Evolutionary conservation across 768 basidiomycete species (phyloP).

Genomic region (Suillus subluteus): DNA sequence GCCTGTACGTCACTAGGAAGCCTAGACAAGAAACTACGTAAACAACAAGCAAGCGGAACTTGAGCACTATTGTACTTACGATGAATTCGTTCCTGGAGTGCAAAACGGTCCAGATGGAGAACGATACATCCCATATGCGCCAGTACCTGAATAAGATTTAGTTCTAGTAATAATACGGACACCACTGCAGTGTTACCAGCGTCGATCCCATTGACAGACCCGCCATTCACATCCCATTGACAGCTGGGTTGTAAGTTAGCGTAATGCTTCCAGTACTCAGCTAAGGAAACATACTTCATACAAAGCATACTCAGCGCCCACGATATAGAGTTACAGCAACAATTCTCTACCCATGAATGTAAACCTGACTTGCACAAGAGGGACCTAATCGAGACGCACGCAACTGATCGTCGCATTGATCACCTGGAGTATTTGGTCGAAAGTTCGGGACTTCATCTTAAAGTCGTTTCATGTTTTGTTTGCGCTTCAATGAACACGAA

Average conservation of each 20-base stretch:
- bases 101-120: conserved; percentile 16
- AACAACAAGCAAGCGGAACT: neutral
- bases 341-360: conserved; percentile 18
- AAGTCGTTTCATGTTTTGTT: neutral
- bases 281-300: conserved; percentile 23
- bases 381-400: conserved; percentile 14
- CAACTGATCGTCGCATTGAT: conserved; percentile 29
- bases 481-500: neutral
- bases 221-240: conserved; percentile 22
- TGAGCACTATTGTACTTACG: conserved; percentile 15
- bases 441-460: conserved; percentile 27
- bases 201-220: conserved; percentile 18
- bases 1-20: conserved; percentile 26
- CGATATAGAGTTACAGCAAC: conserved; percentile 33
- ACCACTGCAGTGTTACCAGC: conserved; percentile 15
- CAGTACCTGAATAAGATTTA: conserved; percentile 10
- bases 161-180: conserved; percentile 12
- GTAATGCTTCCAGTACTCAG: neutral
- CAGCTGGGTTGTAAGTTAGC: conserved; percentile 20
- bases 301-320: conserved; percentile 33
- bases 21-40: conserved; percentile 11
- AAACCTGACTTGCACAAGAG: neutral
- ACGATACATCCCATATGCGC: conserved; percentile 18
- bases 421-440: conserved; percentile 25
- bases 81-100: conserved; percentile 24